Evolutionary conservation across 1,284 basidiomycete genomes (phyloP).

Genomic region (Apiotrichum akiyoshidainum): DNA sequence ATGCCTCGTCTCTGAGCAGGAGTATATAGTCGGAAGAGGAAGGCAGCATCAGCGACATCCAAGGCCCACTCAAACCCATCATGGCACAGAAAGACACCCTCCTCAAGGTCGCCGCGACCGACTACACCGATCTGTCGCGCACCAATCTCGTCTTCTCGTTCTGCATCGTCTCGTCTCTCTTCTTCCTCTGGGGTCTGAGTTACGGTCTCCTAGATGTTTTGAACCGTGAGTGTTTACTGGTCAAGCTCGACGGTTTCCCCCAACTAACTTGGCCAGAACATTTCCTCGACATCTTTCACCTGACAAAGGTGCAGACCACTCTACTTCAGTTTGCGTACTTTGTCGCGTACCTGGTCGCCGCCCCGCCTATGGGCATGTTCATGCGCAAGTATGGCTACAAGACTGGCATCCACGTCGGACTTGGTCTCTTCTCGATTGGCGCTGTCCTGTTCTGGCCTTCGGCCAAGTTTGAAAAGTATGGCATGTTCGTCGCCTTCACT

Average conservation of each 20-base stretch:
- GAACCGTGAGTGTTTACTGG: neutral
- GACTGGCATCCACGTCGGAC: constrained; percentile 37
- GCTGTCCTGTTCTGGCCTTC: constrained; percentile 40
- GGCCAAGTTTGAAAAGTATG: constrained; percentile 26
- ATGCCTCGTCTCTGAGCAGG: no score
- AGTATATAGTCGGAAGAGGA: no score
- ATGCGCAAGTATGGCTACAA: constrained; percentile 41
- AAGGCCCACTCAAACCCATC: no score
- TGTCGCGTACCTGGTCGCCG: constrained; percentile 27
- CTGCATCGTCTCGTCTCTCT: constrained; percentile 25
- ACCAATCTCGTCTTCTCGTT: constrained; percentile 20
- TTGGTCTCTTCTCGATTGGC: constrained; percentile 28
- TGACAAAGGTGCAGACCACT: constrained; percentile 29
- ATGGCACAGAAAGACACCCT: no score
- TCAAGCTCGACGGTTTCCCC: no score
- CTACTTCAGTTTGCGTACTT: constrained; percentile 43
- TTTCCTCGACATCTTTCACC: constrained; percentile 13
- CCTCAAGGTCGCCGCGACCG: neutral
- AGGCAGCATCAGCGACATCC: no score
- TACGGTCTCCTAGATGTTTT: constrained; percentile 37
- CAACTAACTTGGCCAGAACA: no score
- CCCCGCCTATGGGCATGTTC: constrained; percentile 36
- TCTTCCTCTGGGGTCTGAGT: constrained; percentile 30
- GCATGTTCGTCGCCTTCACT: constrained; percentile 33
- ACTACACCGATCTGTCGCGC: constrained; percentile 25